Percentiles rank a stretch among this genome's conserved stretches.
Evolutionary conservation across 1,139 yeast genomes (phyloP).

Genomic region (Suhomyces terraborum): DNA sequence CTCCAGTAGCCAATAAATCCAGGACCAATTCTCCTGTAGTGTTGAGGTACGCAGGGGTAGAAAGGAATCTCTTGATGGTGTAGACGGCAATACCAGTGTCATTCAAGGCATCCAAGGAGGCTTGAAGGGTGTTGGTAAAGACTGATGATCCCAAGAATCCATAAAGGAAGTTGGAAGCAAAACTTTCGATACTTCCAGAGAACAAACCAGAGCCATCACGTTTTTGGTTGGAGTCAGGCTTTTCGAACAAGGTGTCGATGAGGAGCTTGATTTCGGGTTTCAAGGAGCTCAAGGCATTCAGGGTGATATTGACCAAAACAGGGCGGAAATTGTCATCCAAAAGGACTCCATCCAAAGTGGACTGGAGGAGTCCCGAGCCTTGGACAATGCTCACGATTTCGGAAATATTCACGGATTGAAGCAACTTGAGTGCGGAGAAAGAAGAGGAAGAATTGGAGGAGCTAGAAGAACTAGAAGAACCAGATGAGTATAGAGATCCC

Average conservation of each 20-base stretch:
- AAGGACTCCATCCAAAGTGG: conserved; percentile 39
- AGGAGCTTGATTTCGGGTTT: conserved; percentile 29
- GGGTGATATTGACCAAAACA: conserved; percentile 36
- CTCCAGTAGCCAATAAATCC: conserved; percentile 32
- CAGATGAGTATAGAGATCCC: conserved; percentile 3
- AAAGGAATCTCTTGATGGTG: conserved; percentile 38
- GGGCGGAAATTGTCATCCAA: conserved; percentile 41
- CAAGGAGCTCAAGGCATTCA: conserved; percentile 36
- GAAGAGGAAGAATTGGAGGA: background rate
- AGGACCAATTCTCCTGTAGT: conserved; percentile 35
- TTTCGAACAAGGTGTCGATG: conserved; percentile 28
- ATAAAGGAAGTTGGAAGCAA: conserved; percentile 35
- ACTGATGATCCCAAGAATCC: conserved; percentile 33
- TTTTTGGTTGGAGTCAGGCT: conserved; percentile 16
- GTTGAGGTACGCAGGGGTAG: conserved; percentile 40
- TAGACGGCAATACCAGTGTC: conserved; percentile 47
- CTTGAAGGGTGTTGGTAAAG: conserved; percentile 29
- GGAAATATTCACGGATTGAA: conserved; percentile 26
- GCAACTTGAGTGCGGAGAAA: conserved; percentile 16
- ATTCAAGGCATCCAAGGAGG: conserved; percentile 40
- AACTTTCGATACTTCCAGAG: conserved; percentile 29
- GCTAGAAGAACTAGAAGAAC: background rate
- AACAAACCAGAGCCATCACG: conserved; percentile 25
- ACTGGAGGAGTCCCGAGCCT: conserved; percentile 39
- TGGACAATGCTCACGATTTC: conserved; percentile 27